Conservation (phyloP, 148 eudicot genomes). For the Gaultheria prostrata region DNA sequence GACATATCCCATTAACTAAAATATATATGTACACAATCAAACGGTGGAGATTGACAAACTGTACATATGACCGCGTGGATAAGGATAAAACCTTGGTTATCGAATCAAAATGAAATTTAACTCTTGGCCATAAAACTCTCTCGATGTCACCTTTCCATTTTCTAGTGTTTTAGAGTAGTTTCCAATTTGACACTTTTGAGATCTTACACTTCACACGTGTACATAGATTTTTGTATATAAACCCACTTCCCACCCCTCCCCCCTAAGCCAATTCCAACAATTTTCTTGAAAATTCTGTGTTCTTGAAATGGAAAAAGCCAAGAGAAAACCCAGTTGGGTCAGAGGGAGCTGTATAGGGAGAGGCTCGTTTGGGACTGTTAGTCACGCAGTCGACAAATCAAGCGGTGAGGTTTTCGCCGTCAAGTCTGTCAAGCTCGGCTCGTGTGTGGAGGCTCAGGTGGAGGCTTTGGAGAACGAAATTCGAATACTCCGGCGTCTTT, state of each 20-base stretch:
- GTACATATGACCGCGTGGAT: conserved; percentile 14
- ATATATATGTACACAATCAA: background rate
- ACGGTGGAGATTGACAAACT: conserved; percentile 19
- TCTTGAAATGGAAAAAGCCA: conserved; percentile 17
- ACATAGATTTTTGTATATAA: conserved; percentile 8
- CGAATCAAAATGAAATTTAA: conserved; percentile 17
- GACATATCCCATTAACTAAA: background rate
- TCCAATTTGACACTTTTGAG: background rate
- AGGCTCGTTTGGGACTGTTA: conserved; percentile 66
- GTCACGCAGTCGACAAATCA: conserved; percentile 33
- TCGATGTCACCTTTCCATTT: conserved; percentile 16
- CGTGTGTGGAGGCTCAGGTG: conserved; percentile 18
- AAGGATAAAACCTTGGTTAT: conserved; percentile 30
- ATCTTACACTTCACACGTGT: background rate
- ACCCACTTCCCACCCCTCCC: background rate
- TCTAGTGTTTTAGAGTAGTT: background rate
- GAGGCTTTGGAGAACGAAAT: conserved; percentile 66
- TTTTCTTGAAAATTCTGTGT: background rate
- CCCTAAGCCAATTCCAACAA: background rate
- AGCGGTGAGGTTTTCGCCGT: conserved; percentile 57
- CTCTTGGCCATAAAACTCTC: conserved; percentile 2
- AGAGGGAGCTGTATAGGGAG: conserved; percentile 55
- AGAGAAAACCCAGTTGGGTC: conserved; percentile 30
- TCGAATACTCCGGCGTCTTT: conserved; percentile 37
- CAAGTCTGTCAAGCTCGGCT: conserved; percentile 43